Conservation (phyloP, 441 rosid species). For the Eruca vesicaria region DNA sequence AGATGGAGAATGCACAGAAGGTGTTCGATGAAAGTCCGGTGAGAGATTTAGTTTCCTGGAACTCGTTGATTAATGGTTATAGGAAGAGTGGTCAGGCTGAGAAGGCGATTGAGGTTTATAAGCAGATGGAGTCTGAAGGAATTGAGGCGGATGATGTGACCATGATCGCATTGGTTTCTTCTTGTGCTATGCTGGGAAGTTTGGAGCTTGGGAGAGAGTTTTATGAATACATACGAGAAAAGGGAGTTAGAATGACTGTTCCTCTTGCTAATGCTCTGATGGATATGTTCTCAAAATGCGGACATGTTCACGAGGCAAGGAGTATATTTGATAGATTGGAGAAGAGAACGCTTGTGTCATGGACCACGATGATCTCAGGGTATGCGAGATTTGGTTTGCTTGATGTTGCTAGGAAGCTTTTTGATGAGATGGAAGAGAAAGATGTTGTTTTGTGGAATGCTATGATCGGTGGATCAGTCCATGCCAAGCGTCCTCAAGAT, state of each 20-base stretch:
- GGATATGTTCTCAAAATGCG: constrained; percentile 88
- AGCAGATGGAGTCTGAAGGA: constrained; percentile 52
- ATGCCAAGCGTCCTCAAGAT: constrained; percentile 59
- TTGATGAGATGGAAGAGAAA: constrained; percentile 67
- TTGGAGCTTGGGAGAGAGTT: constrained; percentile 63
- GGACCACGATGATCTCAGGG: constrained; percentile 77
- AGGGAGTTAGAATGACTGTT: constrained; percentile 48
- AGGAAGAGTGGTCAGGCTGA: constrained; percentile 29
- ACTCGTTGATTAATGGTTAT: constrained; percentile 78
- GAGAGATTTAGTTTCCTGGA: constrained; percentile 90
- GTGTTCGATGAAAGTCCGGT: constrained; percentile 76
- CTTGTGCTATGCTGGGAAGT: constrained; percentile 55
- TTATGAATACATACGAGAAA: constrained; percentile 46
- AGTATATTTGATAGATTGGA: constrained; percentile 53
- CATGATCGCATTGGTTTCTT: constrained; percentile 72
- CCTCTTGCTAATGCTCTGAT: constrained; percentile 70
- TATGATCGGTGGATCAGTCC: constrained; percentile 70
- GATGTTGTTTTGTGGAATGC: constrained; percentile 86
- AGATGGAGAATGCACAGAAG: constrained; percentile 55
- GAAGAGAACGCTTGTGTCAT: constrained; percentile 60
- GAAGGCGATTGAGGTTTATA: constrained; percentile 50
- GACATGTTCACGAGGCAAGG: constrained; percentile 54
- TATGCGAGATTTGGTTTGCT: constrained; percentile 62
- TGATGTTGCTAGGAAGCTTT: constrained; percentile 54
- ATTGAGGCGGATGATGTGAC: constrained; percentile 71